phyloP scores from a whole-genome alignment of 2,329 filamentous ascomycete species.

The Alternaria ethzedia region DNA sequence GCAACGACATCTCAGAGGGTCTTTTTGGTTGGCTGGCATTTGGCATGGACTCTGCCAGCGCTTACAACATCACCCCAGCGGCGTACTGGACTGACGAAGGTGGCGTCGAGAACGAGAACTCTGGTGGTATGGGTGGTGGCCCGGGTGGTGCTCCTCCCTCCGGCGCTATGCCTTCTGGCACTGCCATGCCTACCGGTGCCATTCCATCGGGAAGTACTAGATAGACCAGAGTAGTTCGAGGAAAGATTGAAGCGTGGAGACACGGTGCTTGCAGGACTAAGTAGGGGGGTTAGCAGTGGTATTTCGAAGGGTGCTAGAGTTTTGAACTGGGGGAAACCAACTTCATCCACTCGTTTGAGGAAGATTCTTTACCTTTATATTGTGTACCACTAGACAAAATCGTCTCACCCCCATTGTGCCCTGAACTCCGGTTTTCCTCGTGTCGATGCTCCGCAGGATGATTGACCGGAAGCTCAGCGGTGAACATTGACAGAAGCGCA shows the following conservation, averaged over 20 bases:
- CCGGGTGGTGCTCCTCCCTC: not conserved
- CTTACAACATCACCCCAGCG: conserved; percentile 38
- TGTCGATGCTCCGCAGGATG: not conserved
- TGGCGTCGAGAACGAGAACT: conserved; percentile 28
- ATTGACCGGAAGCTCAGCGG: not conserved
- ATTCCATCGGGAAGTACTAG: not conserved
- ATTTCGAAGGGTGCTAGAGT: not conserved
- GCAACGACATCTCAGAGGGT: conserved; percentile 51
- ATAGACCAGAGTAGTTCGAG: conserved; percentile 1
- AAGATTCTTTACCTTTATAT: conserved; percentile 24
- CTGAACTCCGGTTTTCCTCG: not conserved
- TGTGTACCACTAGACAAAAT: not conserved
- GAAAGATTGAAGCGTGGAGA: conserved; percentile 3
- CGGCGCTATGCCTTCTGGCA: not conserved
- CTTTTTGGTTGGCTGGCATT: conserved; percentile 45
- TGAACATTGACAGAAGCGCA: not conserved
- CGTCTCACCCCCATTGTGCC: not conserved
- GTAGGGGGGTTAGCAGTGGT: not conserved
- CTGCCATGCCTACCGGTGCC: conserved; percentile 23
- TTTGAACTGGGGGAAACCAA: conserved; percentile 7
- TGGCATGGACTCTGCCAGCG: conserved; percentile 33
- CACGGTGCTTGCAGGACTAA: not conserved
- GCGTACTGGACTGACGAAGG: conserved; percentile 35
- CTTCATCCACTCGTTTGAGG: conserved; percentile 24
- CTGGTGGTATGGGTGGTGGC: not conserved